Evolutionary conservation across 2,329 filamentous ascomycete genomes (phyloP), one percentile per base, ranked within the genome.

Genomic region (Beauveria scarabaeidicola): DNA sequence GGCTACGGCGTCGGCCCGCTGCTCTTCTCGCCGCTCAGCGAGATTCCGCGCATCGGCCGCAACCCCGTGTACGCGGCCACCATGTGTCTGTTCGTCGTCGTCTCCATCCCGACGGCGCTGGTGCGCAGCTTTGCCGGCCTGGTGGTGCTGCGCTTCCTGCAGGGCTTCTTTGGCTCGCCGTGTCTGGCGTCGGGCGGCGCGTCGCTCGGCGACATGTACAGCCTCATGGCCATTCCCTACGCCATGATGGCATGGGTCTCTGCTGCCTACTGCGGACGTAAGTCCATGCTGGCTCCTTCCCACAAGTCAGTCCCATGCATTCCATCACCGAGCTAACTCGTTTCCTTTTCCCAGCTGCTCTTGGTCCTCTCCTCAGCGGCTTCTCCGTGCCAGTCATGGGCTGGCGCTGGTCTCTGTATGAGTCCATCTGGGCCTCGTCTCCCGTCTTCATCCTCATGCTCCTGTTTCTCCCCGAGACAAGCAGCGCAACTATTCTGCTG

Each of bases 31-130:
- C 87, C 87, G 0, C 70, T 90, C 46, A 81, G 78, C 52, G 87
- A 90, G 71, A 82, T 90, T 23, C 85, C 87, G 0, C 68, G 78
- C 50, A 80, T 90, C 54, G 87, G 88, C 2, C 78, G 87, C 7
- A 89, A 86, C 65, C 82, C 83, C 0, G 81, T 87, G 6, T 90
- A 90, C 70, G 80, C 88, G 40, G 69, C 81, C 64, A 86, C 86
- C 10, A 86, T 90, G 74, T 80, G 81, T 61, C 74, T 90, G 29
- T 90, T 89, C 68, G 82, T 87, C 52, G 78, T 89, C 62, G 70
- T 90, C 11, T 83, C 80, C 6, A 78, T 90, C 17, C 86, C 86
- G 0, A 82, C 85, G 0, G 83, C 85, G 0, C 69, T 89, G 0
- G 83, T 83, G 3, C 71, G 80, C 48, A 87, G 85, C 72, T 87